Evolutionary conservation across 768 basidiomycete genomes (phyloP).

Genomic region (Amanita molliuscula): DNA sequence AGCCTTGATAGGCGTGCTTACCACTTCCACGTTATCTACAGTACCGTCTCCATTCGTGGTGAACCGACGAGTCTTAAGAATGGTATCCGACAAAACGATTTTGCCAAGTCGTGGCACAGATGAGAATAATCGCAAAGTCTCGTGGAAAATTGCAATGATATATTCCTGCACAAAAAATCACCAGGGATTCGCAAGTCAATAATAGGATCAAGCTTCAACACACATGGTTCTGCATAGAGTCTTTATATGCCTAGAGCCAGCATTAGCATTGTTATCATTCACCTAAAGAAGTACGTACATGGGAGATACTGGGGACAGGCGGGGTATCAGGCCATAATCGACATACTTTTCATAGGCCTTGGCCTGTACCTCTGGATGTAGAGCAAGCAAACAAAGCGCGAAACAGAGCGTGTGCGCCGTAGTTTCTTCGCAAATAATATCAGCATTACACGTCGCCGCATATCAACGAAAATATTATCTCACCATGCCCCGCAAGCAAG

Average conservation of each 20-base stretch:
- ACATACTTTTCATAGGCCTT: conserved; percentile 28
- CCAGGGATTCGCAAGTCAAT: neutral
- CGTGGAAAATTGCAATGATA: conserved; percentile 30
- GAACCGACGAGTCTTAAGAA: conserved; percentile 24
- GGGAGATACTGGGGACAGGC: conserved; percentile 14
- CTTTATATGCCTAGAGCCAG: conserved; percentile 25
- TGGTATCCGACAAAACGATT: conserved; percentile 22
- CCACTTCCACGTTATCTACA: conserved; percentile 18
- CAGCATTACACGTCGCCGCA: neutral
- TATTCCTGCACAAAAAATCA: conserved; percentile 23
- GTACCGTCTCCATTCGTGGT: conserved; percentile 14
- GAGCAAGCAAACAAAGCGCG: conserved; percentile 31
- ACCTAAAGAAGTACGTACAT: conserved; percentile 15
- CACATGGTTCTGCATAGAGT: conserved; percentile 27
- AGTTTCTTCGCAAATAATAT: conserved; percentile 25
- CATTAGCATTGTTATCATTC: neutral
- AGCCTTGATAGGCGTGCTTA: conserved; percentile 23
- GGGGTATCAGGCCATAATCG: conserved; percentile 28
- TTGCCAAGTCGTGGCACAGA: conserved; percentile 25
- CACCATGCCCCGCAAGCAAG: conserved; percentile 40
- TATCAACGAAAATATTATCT: neutral
- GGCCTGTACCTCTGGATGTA: conserved; percentile 38
- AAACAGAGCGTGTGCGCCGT: conserved; percentile 35
- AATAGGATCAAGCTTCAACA: conserved; percentile 5
- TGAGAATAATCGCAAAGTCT: conserved; percentile 35